These are phyloP conservation scores for Pleurotus tuoliensis DNA, from an alignment of 768 basidiomycete genomes.

Conservation along the genomic window DNA sequence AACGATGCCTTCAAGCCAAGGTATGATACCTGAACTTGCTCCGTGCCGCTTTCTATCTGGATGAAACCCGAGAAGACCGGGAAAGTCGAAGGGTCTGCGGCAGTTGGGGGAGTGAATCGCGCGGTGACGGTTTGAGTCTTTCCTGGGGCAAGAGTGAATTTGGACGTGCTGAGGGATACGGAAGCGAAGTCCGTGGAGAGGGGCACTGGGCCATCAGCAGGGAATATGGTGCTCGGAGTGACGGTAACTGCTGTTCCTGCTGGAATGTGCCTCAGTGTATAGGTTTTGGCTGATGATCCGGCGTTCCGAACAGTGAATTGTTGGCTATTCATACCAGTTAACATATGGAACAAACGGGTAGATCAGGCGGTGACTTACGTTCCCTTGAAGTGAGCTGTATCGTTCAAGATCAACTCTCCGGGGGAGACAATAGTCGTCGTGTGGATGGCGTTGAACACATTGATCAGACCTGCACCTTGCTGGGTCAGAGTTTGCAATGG, in stretches of 20 bases:
- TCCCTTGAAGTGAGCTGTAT: slow-evolving; percentile 51
- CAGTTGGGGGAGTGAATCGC: slow-evolving; percentile 41
- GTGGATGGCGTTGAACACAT: slow-evolving; percentile 56
- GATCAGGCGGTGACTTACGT: slow-evolving; percentile 26
- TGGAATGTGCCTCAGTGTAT: slow-evolving; percentile 49
- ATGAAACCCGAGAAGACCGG: slow-evolving; percentile 51
- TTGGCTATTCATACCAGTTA: slow-evolving; percentile 26
- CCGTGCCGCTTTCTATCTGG: slow-evolving; percentile 22
- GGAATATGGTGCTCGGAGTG: slow-evolving; percentile 21
- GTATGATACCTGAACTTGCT: slow-evolving; percentile 29
- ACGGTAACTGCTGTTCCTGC: slow-evolving; percentile 52
- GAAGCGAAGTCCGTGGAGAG: slow-evolving; percentile 40
- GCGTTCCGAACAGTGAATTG: slow-evolving; percentile 50
- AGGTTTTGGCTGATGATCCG: slow-evolving; percentile 36
- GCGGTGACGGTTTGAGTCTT: slow-evolving; percentile 36
- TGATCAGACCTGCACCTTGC: slow-evolving; percentile 53
- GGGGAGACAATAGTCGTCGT: slow-evolving; percentile 49
- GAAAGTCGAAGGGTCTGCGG: slow-evolving; percentile 27
- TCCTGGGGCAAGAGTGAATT: slow-evolving; percentile 43
- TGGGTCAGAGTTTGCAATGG: slow-evolving; percentile 49
- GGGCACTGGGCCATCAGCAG: slow-evolving; percentile 32
- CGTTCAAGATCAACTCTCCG: slow-evolving; percentile 58
- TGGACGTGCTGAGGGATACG: slow-evolving; percentile 40
- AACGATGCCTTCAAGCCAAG: slow-evolving; percentile 36
- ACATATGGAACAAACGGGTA: not conserved